Conservation (phyloP, 768 basidiomycete species). For the Paxillus ammoniavirescens region DNA sequence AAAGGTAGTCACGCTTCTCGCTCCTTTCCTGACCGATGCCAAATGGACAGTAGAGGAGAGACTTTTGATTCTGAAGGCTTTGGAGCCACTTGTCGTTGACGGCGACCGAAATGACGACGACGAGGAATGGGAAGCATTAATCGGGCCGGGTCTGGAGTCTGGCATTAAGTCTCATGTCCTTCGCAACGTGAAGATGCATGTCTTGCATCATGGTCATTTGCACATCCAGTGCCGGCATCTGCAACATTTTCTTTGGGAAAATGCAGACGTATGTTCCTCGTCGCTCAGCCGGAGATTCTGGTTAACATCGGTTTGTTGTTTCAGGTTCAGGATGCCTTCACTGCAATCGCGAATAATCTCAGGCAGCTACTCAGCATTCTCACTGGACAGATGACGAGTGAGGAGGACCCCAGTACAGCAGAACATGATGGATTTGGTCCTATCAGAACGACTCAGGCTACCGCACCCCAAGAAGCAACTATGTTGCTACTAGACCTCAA, state of each 20-base stretch:
- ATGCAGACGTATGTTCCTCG: slow-evolving; percentile 55
- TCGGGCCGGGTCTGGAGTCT: slow-evolving; percentile 42
- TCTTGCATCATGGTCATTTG: slow-evolving; percentile 7
- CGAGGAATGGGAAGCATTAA: slow-evolving; percentile 46
- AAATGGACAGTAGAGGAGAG: slow-evolving; percentile 64
- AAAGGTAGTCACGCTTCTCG: slow-evolving; percentile 46
- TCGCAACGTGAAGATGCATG: slow-evolving; percentile 28
- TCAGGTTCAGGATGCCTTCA: slow-evolving; percentile 55
- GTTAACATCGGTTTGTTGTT: not conserved
- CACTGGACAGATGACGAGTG: slow-evolving; percentile 19
- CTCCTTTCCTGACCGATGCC: slow-evolving; percentile 37
- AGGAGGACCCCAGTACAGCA: slow-evolving; percentile 30
- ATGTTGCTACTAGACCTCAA: slow-evolving; percentile 27
- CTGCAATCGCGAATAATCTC: slow-evolving; percentile 31
- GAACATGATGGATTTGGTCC: slow-evolving; percentile 61
- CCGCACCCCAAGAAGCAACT: slow-evolving; percentile 28
- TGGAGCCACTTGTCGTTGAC: slow-evolving; percentile 62
- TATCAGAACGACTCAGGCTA: slow-evolving; percentile 41
- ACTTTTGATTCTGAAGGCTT: slow-evolving; percentile 57
- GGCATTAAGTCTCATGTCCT: slow-evolving; percentile 66
- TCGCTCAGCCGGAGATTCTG: not conserved
- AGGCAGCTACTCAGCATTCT: slow-evolving; percentile 41
- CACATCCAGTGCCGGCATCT: slow-evolving; percentile 37
- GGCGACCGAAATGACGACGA: slow-evolving; percentile 28
- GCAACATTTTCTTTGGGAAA: slow-evolving; percentile 64